Evolutionary conservation across 1,139 yeast species (phyloP), one percentile per base, ranked within the genome.

Genomic region (Torulaspora pretoriensis): DNA sequence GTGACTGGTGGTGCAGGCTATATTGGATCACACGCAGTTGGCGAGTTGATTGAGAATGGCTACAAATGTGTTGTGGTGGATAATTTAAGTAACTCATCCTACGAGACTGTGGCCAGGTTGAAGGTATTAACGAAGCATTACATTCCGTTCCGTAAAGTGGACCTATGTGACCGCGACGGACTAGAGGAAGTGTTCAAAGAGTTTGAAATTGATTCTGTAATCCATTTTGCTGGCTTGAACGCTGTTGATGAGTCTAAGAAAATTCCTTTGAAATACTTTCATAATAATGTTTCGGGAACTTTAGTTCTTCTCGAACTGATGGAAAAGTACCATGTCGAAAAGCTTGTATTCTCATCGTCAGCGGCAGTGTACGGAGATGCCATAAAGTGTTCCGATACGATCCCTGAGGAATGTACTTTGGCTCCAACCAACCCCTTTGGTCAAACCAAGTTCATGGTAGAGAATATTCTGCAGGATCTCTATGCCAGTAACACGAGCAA

Each of bases 1-100:
- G 90, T 86, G 28, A 83, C 95, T 26, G 95, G 95, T 38, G 95
- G 95, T 45, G 88, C 94, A 27, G 95, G 95, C 26, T 86, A 86
- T 66, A 84, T 86, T 59, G 95, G 95, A 23, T 82, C 92, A 13
- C 95, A 85, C 61, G 82, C 92, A 2, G 83, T 80, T 6, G 76
- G 83, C 30, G 84, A 81, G 54, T 72, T 85, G 46, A 63, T 83
- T 46, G 73, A 78, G 52, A 73, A 78, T 44, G 87, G 87, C 29
- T 77, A 81, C 59, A 73, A 81, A 38, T 89, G 84, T 25, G 80
- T 86, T 16, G 75, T 86, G 40, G 78, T 81, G 29, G 95, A 86
- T 64, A 83, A 82, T 61, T 71, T 83, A 50, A 68, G 74, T 58
- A 85, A 83, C 60, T 81, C 94, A 5, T 75, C 83, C 35, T 73